Percentiles rank a stretch among this genome's conserved stretches.
phyloP scores from a whole-genome alignment of 176 grass and related monocot genomes.

The Avena insularis region DNA sequence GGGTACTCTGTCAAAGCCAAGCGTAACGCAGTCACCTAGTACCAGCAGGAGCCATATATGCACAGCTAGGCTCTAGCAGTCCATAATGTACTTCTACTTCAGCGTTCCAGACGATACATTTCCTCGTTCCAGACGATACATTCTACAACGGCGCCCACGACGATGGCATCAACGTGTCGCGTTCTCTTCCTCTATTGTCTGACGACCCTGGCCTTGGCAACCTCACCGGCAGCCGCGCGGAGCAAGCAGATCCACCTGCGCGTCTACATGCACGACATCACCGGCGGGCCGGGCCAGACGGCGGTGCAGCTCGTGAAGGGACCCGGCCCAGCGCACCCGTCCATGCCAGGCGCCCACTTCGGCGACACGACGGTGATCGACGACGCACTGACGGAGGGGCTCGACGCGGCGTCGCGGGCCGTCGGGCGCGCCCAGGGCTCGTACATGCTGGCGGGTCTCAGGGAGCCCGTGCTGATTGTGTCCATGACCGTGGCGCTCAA shows the following conservation, averaged over 20 bases:
- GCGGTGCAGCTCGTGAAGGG: conserved; percentile 48
- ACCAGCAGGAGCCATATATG: too few species aligned
- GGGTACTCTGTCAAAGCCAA: too few species aligned
- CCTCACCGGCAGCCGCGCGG: not conserved
- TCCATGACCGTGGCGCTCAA: conserved; percentile 46
- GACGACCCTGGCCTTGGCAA: not conserved
- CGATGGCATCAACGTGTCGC: not conserved
- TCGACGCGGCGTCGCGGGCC: conserved; percentile 22
- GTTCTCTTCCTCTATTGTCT: conserved; percentile 29
- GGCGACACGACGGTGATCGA: conserved; percentile 59
- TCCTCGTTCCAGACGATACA: not conserved
- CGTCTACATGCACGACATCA: conserved; percentile 62
- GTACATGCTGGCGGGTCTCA: conserved; percentile 27
- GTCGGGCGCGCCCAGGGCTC: conserved; percentile 53
- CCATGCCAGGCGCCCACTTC: conserved; percentile 47
- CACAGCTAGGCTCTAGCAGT: too few species aligned
- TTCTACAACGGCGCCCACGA: not conserved
- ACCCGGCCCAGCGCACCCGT: not conserved
- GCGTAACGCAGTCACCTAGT: too few species aligned
- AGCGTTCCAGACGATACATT: too few species aligned
- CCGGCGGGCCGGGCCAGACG: conserved; percentile 41
- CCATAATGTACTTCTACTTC: too few species aligned
- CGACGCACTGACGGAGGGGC: conserved; percentile 51
- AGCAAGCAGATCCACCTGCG: conserved; percentile 36
- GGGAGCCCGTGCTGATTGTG: conserved; percentile 25